Percentiles rank a stretch among this genome's conserved stretches.
phyloP scores from a whole-genome alignment of 163 green algal genomes.

The Coccomyxa subellipsoidea region DNA sequence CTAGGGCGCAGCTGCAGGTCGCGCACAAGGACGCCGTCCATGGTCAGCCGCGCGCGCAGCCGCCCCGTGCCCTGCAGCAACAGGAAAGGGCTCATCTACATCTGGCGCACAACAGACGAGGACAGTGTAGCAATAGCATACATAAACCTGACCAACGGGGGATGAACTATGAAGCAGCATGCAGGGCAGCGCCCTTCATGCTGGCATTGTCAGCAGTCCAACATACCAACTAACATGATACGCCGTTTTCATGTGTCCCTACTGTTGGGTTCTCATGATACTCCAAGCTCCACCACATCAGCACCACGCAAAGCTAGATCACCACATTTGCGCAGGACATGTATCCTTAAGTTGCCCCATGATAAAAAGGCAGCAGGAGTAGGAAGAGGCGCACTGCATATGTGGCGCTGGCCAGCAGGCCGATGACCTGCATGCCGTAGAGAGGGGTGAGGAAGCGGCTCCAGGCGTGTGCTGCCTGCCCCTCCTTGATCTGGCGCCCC shows the following conservation, averaged over 20 bases:
- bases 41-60: conserved; percentile 9
- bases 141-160: no score
- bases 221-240: no score
- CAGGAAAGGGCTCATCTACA: background rate
- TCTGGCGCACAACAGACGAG: no score
- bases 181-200: no score
- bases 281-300: no score
- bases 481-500: conserved; percentile 11
- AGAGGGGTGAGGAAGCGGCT: conserved; percentile 44
- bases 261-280: no score
- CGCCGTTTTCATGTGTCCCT: no score
- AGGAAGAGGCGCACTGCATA: conserved; percentile 13
- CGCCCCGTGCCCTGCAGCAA: background rate
- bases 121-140: no score
- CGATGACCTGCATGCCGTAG: conserved; percentile 44
- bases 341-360: background rate
- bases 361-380: background rate
- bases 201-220: no score
- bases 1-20: conserved; percentile 49
- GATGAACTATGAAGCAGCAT: no score
- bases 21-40: conserved; percentile 49
- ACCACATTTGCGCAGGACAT: background rate
- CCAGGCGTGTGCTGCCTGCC: conserved; percentile 34
- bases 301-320: no score
- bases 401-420: conserved; percentile 17